Percentiles rank a stretch among this genome's conserved stretches.
Evolutionary conservation across 1,284 basidiomycete species (phyloP).

Genomic region (Leccinum variabile): DNA sequence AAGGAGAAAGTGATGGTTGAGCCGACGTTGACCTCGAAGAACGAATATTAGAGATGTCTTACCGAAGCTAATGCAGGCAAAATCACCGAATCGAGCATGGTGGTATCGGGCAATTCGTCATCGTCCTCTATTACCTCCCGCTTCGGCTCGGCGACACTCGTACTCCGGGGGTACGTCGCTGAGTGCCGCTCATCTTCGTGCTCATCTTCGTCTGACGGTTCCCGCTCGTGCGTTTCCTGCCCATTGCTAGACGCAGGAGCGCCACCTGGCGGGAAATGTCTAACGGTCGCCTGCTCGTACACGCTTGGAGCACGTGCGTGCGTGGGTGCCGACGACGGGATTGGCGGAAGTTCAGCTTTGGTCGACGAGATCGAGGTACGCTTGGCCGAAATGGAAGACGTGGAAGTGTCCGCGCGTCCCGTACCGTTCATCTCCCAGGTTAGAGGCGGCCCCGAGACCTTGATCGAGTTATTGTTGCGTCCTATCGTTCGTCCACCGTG

Average conservation of each 20-base stretch:
- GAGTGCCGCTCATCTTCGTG: too few relatives aligned
- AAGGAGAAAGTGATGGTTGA: conserved; percentile 40
- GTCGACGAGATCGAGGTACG: conserved; percentile 38
- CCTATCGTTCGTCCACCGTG: conserved; percentile 68
- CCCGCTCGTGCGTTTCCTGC: too few relatives aligned
- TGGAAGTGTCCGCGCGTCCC: conserved; percentile 40
- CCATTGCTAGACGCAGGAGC: too few relatives aligned
- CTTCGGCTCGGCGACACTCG: too few relatives aligned
- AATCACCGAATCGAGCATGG: conserved; percentile 75
- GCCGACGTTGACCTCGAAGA: conserved; percentile 6
- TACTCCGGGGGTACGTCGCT: too few relatives aligned
- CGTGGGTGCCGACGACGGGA: conserved; percentile 6
- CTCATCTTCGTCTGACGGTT: too few relatives aligned
- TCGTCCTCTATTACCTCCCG: too few relatives aligned
- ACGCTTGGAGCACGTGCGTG: too few relatives aligned
- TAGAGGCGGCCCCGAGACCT: conserved; percentile 62
- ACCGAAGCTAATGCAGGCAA: conserved; percentile 91
- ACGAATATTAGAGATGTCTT: conserved; percentile 47
- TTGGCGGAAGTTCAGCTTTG: conserved; percentile 61
- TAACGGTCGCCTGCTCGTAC: too few relatives aligned
- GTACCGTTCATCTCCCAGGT: conserved; percentile 76
- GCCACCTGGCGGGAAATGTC: too few relatives aligned
- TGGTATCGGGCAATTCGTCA: too few relatives aligned
- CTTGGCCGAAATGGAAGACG: conserved; percentile 33
- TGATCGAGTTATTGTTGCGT: conserved; percentile 51